Evolutionary conservation across 2,329 filamentous ascomycete species (phyloP), one percentile per base, ranked within the genome.

Genomic region (Parasarocladium wereldwijsianum): DNA sequence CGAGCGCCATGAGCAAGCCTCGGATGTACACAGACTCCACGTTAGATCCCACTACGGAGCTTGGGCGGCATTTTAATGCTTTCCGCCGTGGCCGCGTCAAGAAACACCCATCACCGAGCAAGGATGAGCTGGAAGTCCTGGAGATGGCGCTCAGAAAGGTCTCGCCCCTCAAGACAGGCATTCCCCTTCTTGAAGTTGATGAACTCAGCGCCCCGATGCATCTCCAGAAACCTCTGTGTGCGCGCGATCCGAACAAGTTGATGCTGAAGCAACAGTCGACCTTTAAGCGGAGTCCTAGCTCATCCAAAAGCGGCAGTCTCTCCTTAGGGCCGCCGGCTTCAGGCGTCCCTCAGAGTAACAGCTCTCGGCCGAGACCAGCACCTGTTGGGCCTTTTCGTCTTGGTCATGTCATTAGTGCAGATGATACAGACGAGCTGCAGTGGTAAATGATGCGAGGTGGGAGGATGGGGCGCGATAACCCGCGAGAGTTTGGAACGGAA

Each of bases 101-200:
- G 44, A 62, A 61, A 33, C 57, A 62, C 22, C 58, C 58, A 5
- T 61, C 58, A 3, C 58, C 58, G 3, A 58, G 51, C 42, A 60
- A 60, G 34, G 43, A 46, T 17, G 50, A 49, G 8, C 40, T 62
- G 14, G 49, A 58, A 28, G 41, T 50, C n/a, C 41, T 60, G 15
- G 50, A 54, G 28, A 33, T 36, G 18, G 51, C 49, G 2, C 47
- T 60, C 12, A 46, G 44, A 31, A 41, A 43, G 13, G 56, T 55
- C 29, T 38, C 40, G 8, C 35, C 37, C 15, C 32, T 45, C 4
- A 40, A 40, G 17, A 23, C 35, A 15, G 38, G 35, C 3, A 30
- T 32, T 8, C 24, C 13, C 5, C 21, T 38, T 3, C 34, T 42
- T 9, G 43, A 49, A 16, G 27, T 38, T 10, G 47, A 57, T 29